Percentiles rank a stretch among this genome's conserved stretches.
Conservation (phyloP, 169 alveolate genomes). For the Cytauxzoon felis region DNA sequence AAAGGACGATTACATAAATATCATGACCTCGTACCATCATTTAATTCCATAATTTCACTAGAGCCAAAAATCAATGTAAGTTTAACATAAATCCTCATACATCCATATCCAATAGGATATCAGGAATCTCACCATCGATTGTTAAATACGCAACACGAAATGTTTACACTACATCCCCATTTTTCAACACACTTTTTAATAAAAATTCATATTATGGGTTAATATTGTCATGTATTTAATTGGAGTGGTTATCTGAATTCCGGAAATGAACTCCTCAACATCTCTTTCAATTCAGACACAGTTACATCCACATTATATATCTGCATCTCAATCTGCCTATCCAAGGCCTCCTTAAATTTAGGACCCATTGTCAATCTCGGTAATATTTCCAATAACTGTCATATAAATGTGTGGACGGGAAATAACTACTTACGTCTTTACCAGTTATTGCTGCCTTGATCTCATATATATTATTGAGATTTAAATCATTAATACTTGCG, state of each 20-base stretch:
- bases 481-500: not conserved
- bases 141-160: too few relatives aligned
- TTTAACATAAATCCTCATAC: not conserved
- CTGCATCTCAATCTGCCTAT: constrained; percentile 24
- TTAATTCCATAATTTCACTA: constrained; percentile 33
- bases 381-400: constrained; percentile 31
- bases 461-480: constrained; percentile 25
- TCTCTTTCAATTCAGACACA: constrained; percentile 15
- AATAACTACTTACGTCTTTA: constrained; percentile 53
- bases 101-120: not conserved
- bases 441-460: constrained; percentile 59
- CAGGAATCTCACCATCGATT: not conserved
- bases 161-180: too few relatives aligned
- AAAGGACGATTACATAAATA: constrained; percentile 49
- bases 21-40: constrained; percentile 18
- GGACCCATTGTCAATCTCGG: constrained; percentile 58
- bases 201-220: not conserved
- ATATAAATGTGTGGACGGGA: not conserved
- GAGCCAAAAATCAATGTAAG: constrained; percentile 10
- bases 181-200: too few relatives aligned
- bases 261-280: not conserved
- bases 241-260: not conserved
- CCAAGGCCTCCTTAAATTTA: constrained; percentile 44
- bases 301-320: constrained; percentile 5
- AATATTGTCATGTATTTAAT: not conserved